Percentiles rank a stretch among this genome's conserved stretches.
phyloP scores from a whole-genome alignment of 352 stramenopile genomes.

The Phytopythium chamaehyphon region DNA sequence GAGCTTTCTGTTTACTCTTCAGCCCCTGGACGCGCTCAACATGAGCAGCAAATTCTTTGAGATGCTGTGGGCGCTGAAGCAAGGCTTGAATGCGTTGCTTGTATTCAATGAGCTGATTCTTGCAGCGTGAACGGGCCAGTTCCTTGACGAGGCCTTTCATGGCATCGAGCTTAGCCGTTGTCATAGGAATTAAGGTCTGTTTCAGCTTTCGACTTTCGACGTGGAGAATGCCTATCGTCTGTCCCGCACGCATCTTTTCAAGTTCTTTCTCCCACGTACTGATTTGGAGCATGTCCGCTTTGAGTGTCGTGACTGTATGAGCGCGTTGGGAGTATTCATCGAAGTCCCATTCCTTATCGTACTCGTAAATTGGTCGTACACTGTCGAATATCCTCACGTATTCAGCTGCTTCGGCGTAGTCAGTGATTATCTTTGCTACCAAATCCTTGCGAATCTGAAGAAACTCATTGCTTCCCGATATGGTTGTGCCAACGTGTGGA shows the following conservation, averaged over 20 bases:
- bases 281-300: slow-evolving; percentile 90
- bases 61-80: slow-evolving; percentile 74
- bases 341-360: slow-evolving; percentile 89
- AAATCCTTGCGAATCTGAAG: slow-evolving; percentile 69
- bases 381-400: slow-evolving; percentile 93
- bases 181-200: slow-evolving; percentile 90
- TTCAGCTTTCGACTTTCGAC: slow-evolving; percentile 94
- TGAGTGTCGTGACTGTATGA: slow-evolving; percentile 85
- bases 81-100: slow-evolving; percentile 87
- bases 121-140: slow-evolving; percentile 84
- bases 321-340: slow-evolving; percentile 79
- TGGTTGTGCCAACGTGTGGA: slow-evolving; percentile 72
- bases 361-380: slow-evolving; percentile 90
- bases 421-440: slow-evolving; percentile 77
- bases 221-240: slow-evolving; percentile 91
- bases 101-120: slow-evolving; percentile 87
- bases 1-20: slow-evolving; percentile 74
- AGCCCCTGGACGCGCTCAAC: slow-evolving; percentile 76
- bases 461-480: slow-evolving; percentile 71
- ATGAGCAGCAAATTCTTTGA: slow-evolving; percentile 91
- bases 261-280: slow-evolving; percentile 92
- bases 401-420: slow-evolving; percentile 85
- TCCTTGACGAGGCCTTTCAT: slow-evolving; percentile 93
- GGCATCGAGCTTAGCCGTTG: slow-evolving; percentile 85
- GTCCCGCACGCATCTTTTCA: slow-evolving; percentile 90